phyloP scores from a whole-genome alignment of 2,329 filamentous ascomycete genomes.

The Arthroderma uncinatum region DNA sequence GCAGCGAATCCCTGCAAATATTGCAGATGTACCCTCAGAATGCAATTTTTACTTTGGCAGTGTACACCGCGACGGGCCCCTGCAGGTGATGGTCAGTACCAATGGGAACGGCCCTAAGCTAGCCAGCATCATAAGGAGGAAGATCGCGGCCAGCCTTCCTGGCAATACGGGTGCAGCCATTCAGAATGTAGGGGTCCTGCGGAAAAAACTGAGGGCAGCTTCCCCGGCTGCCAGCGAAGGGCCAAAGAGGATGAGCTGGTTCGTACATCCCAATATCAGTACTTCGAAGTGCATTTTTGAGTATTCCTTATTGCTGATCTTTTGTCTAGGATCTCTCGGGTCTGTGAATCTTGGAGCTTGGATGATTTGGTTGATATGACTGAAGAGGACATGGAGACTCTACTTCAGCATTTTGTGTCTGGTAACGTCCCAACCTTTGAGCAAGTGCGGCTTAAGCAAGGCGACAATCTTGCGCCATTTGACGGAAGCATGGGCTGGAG shows the following conservation, averaged over 20 bases:
- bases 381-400: conserved; percentile 64
- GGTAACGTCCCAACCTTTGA: conserved; percentile 17
- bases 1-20: conserved; percentile 75
- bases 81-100: conserved; percentile 98
- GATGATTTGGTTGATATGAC: conserved; percentile 67
- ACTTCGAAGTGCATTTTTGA: not conserved
- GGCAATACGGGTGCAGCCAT: conserved; percentile 75
- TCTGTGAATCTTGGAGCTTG: conserved; percentile 69
- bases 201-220: conserved; percentile 64
- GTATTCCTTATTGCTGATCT: not conserved
- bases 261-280: conserved; percentile 21
- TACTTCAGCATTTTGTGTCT: conserved; percentile 55
- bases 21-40: conserved; percentile 90
- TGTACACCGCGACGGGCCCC: conserved; percentile 82
- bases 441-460: conserved; percentile 14
- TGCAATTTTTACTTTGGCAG: conserved; percentile 99
- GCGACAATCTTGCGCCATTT: conserved; percentile 13
- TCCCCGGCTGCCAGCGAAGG: conserved; percentile 64
- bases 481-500: conserved; percentile 22
- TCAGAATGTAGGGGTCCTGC: conserved; percentile 66
- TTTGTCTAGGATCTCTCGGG: conserved; percentile 60
- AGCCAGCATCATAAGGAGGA: conserved; percentile 71
- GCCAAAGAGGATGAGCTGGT: conserved; percentile 85
- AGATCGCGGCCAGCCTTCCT: conserved; percentile 68
- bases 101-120: conserved; percentile 92